Base-by-base conservation (phyloP, 2,329 filamentous ascomycete species). In the Colletotrichum sp. region DNA sequence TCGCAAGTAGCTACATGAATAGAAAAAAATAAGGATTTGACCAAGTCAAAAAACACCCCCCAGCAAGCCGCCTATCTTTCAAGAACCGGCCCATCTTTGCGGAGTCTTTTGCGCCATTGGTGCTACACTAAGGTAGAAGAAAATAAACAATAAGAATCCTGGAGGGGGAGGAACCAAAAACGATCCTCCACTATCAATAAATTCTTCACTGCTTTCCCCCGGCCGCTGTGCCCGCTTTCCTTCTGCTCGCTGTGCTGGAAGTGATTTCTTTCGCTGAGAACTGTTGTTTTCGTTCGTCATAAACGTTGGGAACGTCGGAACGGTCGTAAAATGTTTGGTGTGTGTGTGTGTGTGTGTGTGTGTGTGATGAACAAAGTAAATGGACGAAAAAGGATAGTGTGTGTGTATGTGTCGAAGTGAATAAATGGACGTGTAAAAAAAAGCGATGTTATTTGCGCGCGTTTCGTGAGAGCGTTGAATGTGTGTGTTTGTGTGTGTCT, bases 1-100 rank as follows among this genome's bases (percentile, higher is more conserved):
- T 54, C 58, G 43, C 65, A 29, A 63, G 43, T 72, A 69, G 57
- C 57, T 72, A 69, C 69, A 63, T 38, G 65, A 63, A 72, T 69
- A 58, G 43, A 43, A 51, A 43, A 51, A 27, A 18, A 21, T 31
- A 24, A 16, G 38, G 38, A 18, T 7, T 33, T 33, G 31, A 12
- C 43, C 43, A 11, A 16, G 8, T 16, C 31, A 24, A 21, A 4
- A 9, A 27, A 33, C 18, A 18, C n/a, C 3, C 3, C 6, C 12
- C 31, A 51, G 43, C 6, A 31, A n/a, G 69, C 21, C 51, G 54
- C 24, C 21, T 67, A 51, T 16, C 51, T 58, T 64, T 34, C 57
- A 51, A 51, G 43, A 51, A 51, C 43, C 43, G 43, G 43, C 43
- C 18, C 29, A 29, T 43, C 9, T 43, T 5, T n/a, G n/a, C n/a